Base-by-base conservation (phyloP, 2,329 filamentous ascomycete species). In the Colletotrichum sp. region DNA sequence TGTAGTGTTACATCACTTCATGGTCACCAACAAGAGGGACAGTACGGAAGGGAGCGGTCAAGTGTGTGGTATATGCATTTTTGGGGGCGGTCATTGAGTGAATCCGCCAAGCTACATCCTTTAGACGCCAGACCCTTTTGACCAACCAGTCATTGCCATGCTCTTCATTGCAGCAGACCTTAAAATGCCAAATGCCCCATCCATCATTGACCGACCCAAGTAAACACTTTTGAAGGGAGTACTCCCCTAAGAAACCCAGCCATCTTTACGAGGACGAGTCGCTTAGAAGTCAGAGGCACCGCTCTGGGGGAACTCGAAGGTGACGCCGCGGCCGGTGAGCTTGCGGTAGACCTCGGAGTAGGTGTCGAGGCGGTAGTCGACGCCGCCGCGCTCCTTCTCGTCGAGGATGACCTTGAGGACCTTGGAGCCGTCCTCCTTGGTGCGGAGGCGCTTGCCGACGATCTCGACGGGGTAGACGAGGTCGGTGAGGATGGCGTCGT, bases 381-480 rank as follows among this genome's bases (percentile, higher is more conserved):
- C 96, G 88, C 96, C 96, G 85, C 96, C 96, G 84, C 96, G 95
- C 95, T 99, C 97, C 95, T 99, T 99, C 95, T 98, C 97, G 89
- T 99, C 97, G 78, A 99, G 93, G 86, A 99, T 92, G 87, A 99
- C 95, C 95, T 99, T 99, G 89, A 98, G 93, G 87, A 95, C 90
- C 95, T 98, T 98, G 94, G 92, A 94, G 88, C 96, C 96, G 89
- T 99, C 97, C 93, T 98, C 96, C 91, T 98, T 96, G 91, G 97
- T 98, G 89, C 97, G 95, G 88, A 96, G 90, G 86, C 97, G 96
- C 95, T 98, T 98, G 90, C 97, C 97, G 84, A 99, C 97, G 82
- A 99, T 99, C 94, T 99, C 97, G 86, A 99, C 97, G 86, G 97
- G 97, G 94, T 94, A 99, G 91, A 98, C 97, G 86, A 99, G 95